Base-by-base conservation (phyloP, 202 grass and related monocot species). In the Zizania palustris region DNA sequence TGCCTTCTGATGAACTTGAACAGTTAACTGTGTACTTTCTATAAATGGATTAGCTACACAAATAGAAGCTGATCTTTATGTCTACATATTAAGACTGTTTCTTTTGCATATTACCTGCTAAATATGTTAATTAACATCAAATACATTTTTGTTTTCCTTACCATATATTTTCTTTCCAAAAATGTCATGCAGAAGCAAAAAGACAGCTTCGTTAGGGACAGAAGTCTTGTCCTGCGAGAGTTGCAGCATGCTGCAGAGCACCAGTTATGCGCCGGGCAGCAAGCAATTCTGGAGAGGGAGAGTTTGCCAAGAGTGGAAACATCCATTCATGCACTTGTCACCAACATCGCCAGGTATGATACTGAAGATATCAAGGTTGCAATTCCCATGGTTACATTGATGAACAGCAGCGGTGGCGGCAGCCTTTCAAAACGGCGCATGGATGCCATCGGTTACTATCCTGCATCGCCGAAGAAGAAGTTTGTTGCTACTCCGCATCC, bases 261-360 rank as follows among this genome's bases (percentile, higher is more conserved):
- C 8, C 67, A 80, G 71, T 84, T 73, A 83, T 64, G 68, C 3
- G 46, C 69, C 3, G 94, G 89, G 44, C 88, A 93, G 78, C 82
- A 88, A 74, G 77, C 86, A 46, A 57, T 90, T 78, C 69, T 97
- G 58, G 82, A 92, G 75, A 89, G 79, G 54, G 80, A 88, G 83
- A 73, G 59, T 43, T 60, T 88, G 34, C 82, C 84, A 35, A 81
- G 80, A 82, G 88, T 79, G 0, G 91, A 93, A 78, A 85, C 84
- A 3, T 69, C 50, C 60, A 60, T 76, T 9, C 73, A 90, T 71
- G 94, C 86, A n/a, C 72, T 97, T 53, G 94, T 91, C 42, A 97
- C 94, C 62, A 88, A 86, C 45, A 21, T 93, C n/a, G 16, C 84
- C 53, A 84, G 74, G 55, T 93, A 93, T 71, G 54, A 68, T 33